Base-by-base conservation (phyloP, 2,329 filamentous ascomycete species). In the Grosmannia serpens region DNA sequence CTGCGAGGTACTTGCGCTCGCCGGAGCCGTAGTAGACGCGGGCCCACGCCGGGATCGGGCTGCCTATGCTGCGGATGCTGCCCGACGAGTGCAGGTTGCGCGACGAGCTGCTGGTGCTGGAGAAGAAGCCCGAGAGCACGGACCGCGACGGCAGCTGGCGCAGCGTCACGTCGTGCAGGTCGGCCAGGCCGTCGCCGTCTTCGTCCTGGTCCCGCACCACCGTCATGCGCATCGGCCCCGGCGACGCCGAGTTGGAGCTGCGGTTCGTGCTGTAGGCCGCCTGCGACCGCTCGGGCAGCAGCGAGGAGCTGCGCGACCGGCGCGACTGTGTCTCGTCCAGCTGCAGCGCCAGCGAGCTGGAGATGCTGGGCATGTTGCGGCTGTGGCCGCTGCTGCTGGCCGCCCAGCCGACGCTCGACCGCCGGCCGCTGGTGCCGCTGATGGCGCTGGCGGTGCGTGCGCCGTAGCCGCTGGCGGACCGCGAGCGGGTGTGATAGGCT, bases 1-100 rank as follows among this genome's bases (percentile, higher is more conserved):
- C 77, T 1, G 75, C 74, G 53, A 87, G 69, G 59, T 73, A 82
- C 53, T 72, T 78, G 61, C 75, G 77, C 69, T 81, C 84, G 55
- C 85, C 84, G 57, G 82, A 84, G 41, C 83, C 82, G 68, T 91
- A 91, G 70, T 90, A 91, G 20, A 89, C 73, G 64, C 77, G 83
- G 47, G 80, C 81, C 81, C 81, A 84, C 10, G 74, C 66, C 15
- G 81, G 81, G 49, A 84, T 71, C 2, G 73, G 68, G 26, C 70
- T 65, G 17, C 72, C 69, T 51, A 80, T 66, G 64, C 77, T 81
- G 63, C 74, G 53, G 17, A 65, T 64, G 62, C 68, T 82, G 4
- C 69, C 69, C 11, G 75, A 77, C 2, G 81, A 83, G 60, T 78
- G 75, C 24, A 82, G 67, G 61, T 77, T 78, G 20, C 77, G 74